Evolutionary conservation across 345 rosid species (phyloP), one percentile per base, ranked within the genome.

Genomic region (Ceriops zippeliana): DNA sequence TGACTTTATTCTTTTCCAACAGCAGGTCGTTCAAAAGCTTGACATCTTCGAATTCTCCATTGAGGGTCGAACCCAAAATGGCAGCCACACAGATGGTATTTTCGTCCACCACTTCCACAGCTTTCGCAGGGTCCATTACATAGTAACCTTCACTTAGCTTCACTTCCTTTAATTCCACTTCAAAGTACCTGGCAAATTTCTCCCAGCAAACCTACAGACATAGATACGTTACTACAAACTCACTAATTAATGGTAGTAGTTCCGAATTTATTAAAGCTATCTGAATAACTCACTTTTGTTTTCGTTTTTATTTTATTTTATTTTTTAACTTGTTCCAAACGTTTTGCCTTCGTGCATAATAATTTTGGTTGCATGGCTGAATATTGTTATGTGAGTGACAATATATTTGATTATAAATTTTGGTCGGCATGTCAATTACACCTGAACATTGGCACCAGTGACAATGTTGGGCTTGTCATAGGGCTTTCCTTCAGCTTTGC

Each of bases 21-120:
- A 93, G 52, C 34, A 93, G 84, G 63, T 90, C 92, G 20, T 93
- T 93, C 62, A 93, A 79, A 66, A 82, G 93, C 81, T 90, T 89
- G 54, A 93, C 98, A 66, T 93, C 97, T 79, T 93, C 98, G 62
- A 93, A 93, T 77, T 93, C 98, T 46, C 97, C 98, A 24, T 89
- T 93, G 54, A 93, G 90, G 20, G 98, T 93, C 1, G 98, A 93
- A 0, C 97, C 98, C 37, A 93, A 81, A 32, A 93, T 90, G 7
- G 97, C 96, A 30, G 96, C 98, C 0, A 93, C 97, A 66, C 98
- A 93, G 62, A 90, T 93, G n/a, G 98, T 93, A 87, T 93, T 93
- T 78, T 93, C 98, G 38, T 93, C 98, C 3, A 93, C 98, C 90
- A 90, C 78, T 54, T 93, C 96, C 49, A 83, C 98, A 49, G 97